These are phyloP conservation scores for Trypanosoma grayi DNA, from an alignment of 208 protist genomes.

Conservation along the genomic window DNA sequence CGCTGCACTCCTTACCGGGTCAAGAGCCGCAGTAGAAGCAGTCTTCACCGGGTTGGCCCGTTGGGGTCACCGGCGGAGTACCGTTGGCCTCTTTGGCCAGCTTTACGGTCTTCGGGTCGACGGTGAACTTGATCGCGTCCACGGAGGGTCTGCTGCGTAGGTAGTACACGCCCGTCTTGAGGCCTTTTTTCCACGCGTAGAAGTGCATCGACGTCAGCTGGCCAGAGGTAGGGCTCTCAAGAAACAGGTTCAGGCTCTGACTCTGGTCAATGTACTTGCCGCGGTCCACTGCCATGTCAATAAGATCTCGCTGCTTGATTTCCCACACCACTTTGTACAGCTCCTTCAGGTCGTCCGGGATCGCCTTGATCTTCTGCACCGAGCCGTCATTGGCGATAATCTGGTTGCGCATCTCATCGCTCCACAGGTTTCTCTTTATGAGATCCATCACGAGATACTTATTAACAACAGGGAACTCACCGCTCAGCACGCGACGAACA, in stretches of 20 bases:
- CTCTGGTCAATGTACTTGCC: slow-evolving; percentile 99
- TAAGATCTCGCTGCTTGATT: slow-evolving; percentile 96
- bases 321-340: slow-evolving; percentile 99
- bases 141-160: slow-evolving; percentile 95
- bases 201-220: slow-evolving; percentile 99
- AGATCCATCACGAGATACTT: slow-evolving; percentile 97
- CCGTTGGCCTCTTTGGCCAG: slow-evolving; percentile 47
- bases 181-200: slow-evolving; percentile 97
- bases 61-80: slow-evolving; percentile 2
- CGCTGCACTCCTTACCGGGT: not conserved
- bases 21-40: slow-evolving; percentile 88
- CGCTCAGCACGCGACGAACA: slow-evolving; percentile 96
- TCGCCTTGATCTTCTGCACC: slow-evolving; percentile 91
- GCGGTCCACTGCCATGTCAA: slow-evolving; percentile 99
- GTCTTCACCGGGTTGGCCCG: slow-evolving; percentile 50
- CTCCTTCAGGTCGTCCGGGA: slow-evolving; percentile 95
- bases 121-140: slow-evolving; percentile 99
- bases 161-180: slow-evolving; percentile 99
- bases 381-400: slow-evolving; percentile 97
- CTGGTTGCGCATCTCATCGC: slow-evolving; percentile 92
- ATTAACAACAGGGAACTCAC: slow-evolving; percentile 99
- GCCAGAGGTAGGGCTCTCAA: slow-evolving; percentile 91
- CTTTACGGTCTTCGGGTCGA: slow-evolving; percentile 91
- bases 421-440: slow-evolving; percentile 94
- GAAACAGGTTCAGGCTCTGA: slow-evolving; percentile 99